These are phyloP conservation scores for Aspergillus arachidicola DNA, from an alignment of 2,329 filamentous ascomycete species.

Conservation along the genomic window DNA sequence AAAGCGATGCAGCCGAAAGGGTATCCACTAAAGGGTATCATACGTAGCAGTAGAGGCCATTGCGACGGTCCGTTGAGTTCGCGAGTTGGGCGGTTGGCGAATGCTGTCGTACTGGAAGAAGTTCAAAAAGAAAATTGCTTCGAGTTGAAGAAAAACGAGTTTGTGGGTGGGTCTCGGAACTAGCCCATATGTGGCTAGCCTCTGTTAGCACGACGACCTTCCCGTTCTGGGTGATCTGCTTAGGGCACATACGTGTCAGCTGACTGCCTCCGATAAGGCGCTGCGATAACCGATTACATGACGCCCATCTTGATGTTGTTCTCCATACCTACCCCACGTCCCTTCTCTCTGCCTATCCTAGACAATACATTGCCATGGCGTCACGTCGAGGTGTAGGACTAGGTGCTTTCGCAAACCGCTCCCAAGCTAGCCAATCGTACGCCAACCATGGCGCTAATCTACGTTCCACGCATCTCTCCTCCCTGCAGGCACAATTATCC, in stretches of 20 bases:
- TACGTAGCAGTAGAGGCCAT: conserved; percentile 67
- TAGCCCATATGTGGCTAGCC: conserved; percentile 25
- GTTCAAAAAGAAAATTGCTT: conserved; percentile 21
- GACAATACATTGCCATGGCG: conserved; percentile 39
- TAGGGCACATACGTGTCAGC: conserved; percentile 29
- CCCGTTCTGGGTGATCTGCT: conserved; percentile 10
- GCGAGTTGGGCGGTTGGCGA: conserved; percentile 42
- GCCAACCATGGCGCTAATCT: conserved; percentile 85
- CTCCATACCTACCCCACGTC: background rate
- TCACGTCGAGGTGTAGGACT: conserved; percentile 73
- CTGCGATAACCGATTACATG: background rate
- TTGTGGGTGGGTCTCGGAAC: conserved; percentile 34
- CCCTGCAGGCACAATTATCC: conserved; percentile 87
- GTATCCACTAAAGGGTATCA: conserved; percentile 44
- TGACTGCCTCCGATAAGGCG: conserved; percentile 18
- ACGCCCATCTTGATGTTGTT: background rate
- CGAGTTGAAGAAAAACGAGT: conserved; percentile 26
- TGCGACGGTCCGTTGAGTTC: conserved; percentile 51
- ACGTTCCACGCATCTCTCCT: conserved; percentile 80
- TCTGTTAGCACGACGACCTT: background rate
- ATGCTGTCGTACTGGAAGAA: conserved; percentile 36
- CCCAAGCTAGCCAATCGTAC: conserved; percentile 84
- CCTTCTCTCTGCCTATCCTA: background rate
- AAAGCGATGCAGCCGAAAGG: conserved; percentile 37
- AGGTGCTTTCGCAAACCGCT: conserved; percentile 83